These are phyloP conservation scores for Geotrichum phurueaensis DNA, from an alignment of 1,139 yeast species.

Conservation along the genomic window DNA sequence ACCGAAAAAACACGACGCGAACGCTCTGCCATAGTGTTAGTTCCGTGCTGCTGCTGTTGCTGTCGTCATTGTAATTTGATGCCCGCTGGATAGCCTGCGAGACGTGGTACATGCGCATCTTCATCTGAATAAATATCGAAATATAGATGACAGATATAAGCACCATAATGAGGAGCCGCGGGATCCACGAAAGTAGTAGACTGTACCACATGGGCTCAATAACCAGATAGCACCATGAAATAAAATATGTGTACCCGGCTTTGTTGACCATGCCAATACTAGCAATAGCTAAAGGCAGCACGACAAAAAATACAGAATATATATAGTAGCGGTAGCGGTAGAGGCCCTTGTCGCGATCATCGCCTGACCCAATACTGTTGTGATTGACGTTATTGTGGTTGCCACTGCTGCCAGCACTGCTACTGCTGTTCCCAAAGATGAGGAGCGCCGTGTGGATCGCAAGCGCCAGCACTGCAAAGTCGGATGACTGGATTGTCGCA, in stretches of 20 bases:
- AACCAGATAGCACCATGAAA: slow-evolving; percentile 75
- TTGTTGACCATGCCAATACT: slow-evolving; percentile 56
- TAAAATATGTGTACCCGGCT: slow-evolving; percentile 34
- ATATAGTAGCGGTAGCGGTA: slow-evolving; percentile 50
- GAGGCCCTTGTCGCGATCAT: slow-evolving; percentile 52
- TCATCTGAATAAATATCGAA: slow-evolving; percentile 63
- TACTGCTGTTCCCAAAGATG: slow-evolving; percentile 41
- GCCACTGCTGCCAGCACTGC: neutral
- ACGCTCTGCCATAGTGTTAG: neutral
- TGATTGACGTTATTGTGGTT: slow-evolving; percentile 18
- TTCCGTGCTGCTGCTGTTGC: neutral
- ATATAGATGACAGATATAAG: slow-evolving; percentile 58
- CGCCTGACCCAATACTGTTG: neutral
- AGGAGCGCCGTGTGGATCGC: slow-evolving; percentile 72
- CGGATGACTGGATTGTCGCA: slow-evolving; percentile 43
- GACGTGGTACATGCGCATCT: slow-evolving; percentile 14
- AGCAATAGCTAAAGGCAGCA: slow-evolving; percentile 63
- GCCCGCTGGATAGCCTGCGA: neutral
- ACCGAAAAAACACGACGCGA: neutral
- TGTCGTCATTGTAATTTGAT: neutral
- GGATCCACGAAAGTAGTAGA: slow-evolving; percentile 70
- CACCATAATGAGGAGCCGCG: slow-evolving; percentile 60
- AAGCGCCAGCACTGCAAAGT: slow-evolving; percentile 68
- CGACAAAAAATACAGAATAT: slow-evolving; percentile 45
- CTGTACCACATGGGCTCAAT: slow-evolving; percentile 67